Base-by-base conservation (phyloP, 805 yeast genomes). In the Candida adriatica region DNA sequence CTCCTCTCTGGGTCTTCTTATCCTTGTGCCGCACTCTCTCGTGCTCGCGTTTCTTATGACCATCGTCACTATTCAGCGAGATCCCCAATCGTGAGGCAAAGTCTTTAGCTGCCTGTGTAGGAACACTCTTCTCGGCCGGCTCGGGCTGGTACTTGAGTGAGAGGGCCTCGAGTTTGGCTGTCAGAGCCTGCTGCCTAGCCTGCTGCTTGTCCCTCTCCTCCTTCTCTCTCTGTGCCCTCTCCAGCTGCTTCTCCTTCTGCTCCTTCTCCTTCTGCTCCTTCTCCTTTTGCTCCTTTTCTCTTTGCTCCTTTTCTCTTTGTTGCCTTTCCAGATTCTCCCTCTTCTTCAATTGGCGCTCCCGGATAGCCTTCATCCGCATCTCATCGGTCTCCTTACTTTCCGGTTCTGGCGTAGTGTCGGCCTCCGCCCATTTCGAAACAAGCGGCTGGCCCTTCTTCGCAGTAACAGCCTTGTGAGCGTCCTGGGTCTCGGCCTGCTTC, bases 11-110 rank as follows among this genome's bases (percentile, higher is more conserved):
- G 10, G 18, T 16, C 26, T 26, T 24, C 25, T 21, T 33, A 17
- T 27, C n/a, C 26, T 11, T 19, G 11, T 27, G 24, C 13, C 19
- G 14, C 10, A 15, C 13, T 16, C 13, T 13, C n/a, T n/a, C n/a
- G n/a, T n/a, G n/a, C n/a, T n/a, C n/a, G 4, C 8, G 11, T 14
- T 20, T 21, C 24, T 26, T 6, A 18, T 32, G 17, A 18, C 26
- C 18, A 16, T 16, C 23, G 6, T 11, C 16, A 13, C 23, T 19
- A 14, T 18, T 24, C 10, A 41, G 15, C 1, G 42, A 30, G 15
- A 46, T 26, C 1, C 53, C 51, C 13, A 48, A 28, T 15, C 53
- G 36, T n/a, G 50, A 32, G 8, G 52, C 53, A 20, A 49, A 40
- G 16, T 33, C 41, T 9, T 29, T 31, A 0, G 48, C 54, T 8